Conservation (phyloP, 495 filamentous ascomycete species). For the Rostrohypoxylon terebratum region DNA sequence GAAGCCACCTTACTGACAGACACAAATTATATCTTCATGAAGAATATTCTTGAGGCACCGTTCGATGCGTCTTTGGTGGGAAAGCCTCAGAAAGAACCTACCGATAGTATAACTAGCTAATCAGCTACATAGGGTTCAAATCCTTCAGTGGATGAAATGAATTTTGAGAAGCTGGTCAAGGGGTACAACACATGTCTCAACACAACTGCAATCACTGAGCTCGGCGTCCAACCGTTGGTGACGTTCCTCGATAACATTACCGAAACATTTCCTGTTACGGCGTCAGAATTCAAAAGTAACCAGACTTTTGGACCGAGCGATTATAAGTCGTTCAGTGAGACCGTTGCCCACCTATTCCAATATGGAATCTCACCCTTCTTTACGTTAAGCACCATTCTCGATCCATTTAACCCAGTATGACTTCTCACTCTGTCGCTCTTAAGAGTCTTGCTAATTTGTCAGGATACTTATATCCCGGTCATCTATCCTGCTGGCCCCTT, state of each 20-base stretch:
- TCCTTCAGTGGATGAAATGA: slow-evolving; percentile 61
- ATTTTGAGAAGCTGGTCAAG: slow-evolving; percentile 71
- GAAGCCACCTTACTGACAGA: slow-evolving; percentile 64
- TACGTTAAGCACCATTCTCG: neutral
- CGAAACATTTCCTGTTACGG: slow-evolving; percentile 21
- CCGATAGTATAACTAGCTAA: slow-evolving; percentile 46
- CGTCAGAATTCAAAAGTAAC: slow-evolving; percentile 1
- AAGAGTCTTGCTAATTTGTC: neutral
- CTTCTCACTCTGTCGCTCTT: neutral
- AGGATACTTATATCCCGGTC: slow-evolving; percentile 25
- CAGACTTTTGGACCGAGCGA: slow-evolving; percentile 7
- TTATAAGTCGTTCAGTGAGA: slow-evolving; percentile 24
- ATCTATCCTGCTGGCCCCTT: neutral
- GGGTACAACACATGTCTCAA: slow-evolving; percentile 73
- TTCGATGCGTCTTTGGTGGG: slow-evolving; percentile 52
- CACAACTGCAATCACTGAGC: slow-evolving; percentile 61
- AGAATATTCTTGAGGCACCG: slow-evolving; percentile 69
- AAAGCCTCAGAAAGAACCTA: slow-evolving; percentile 33
- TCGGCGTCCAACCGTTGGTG: slow-evolving; percentile 65
- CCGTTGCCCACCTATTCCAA: slow-evolving; percentile 3
- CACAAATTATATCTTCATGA: slow-evolving; percentile 65
- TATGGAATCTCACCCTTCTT: slow-evolving; percentile 22
- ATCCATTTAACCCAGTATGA: slow-evolving; percentile 20
- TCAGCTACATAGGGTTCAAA: slow-evolving; percentile 19
- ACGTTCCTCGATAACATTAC: slow-evolving; percentile 52